Evolutionary conservation across 2,329 filamentous ascomycete species (phyloP).

Genomic region (Paraphoma chrysanthemicola): DNA sequence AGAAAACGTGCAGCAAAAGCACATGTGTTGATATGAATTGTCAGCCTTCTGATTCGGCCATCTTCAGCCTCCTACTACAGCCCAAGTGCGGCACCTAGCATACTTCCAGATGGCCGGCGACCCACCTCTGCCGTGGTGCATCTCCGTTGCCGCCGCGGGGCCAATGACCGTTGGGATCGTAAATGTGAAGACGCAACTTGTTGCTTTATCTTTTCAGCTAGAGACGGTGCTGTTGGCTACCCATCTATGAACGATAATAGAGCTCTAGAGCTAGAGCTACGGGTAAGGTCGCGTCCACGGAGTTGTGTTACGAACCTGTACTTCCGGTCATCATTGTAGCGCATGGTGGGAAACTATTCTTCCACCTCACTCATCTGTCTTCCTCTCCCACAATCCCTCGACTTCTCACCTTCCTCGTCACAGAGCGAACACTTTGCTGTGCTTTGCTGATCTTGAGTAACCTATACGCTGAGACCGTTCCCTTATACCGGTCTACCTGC

Average conservation of each 20-base stretch:
- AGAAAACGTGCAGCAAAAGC: slow-evolving; percentile 14
- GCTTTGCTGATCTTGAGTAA: neutral
- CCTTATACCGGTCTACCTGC: too few species aligned
- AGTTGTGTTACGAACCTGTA: slow-evolving; percentile 4
- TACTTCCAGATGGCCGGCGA: neutral
- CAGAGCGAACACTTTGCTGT: slow-evolving; percentile 5
- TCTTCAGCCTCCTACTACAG: slow-evolving; percentile 14
- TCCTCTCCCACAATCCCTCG: too few species aligned
- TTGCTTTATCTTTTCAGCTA: slow-evolving; percentile 2
- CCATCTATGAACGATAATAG: neutral
- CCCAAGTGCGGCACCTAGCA: neutral
- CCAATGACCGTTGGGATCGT: neutral
- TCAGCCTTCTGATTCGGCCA: slow-evolving; percentile 20
- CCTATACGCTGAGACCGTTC: too few species aligned
- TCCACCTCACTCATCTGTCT: too few species aligned
- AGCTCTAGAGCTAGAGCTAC: neutral
- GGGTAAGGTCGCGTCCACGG: slow-evolving; percentile 14
- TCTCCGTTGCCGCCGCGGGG: slow-evolving; percentile 4
- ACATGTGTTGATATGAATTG: slow-evolving; percentile 19
- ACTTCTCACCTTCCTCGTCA: neutral
- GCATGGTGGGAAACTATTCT: too few species aligned
- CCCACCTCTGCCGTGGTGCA: neutral
- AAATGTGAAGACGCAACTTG: neutral
- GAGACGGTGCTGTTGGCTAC: neutral
- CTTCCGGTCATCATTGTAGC: neutral